Evolutionary conservation across 2,329 filamentous ascomycete species (phyloP), one percentile per base, ranked within the genome.

Genomic region (Teratosphaeria pseudoeucalypti): DNA sequence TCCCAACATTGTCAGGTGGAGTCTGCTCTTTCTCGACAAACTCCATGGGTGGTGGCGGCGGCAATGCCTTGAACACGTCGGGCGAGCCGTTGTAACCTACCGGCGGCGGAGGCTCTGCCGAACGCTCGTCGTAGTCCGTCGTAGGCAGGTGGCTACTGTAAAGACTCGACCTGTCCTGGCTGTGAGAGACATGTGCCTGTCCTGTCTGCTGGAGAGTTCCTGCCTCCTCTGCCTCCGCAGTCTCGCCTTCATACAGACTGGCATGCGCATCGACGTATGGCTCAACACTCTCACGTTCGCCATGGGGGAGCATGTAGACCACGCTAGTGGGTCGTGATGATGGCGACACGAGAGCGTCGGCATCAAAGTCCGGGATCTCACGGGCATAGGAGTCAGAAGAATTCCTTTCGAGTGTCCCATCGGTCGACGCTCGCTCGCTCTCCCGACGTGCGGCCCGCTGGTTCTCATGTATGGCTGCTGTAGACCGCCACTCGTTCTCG

Each of bases 401-500:
- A 11, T 6, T 53, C 9, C 56, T 49, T 19, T 49, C 43, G 9
- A 49, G 43, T 6, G 43, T 1, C 11, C n/a, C 16, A 19, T n/a
- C 43, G 16, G 43, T 19, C 53, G 34, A 34, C 12, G 4, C 27
- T 54, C 23, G 14, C 53, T 54, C n/a, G 14, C 53, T 54, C 19
- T 54, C 19, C 27, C 23, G 12, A 32, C 53, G 53, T 49, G 43
- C n/a, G n/a, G 43, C 43, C 19, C n/a, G 43, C 19, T 19, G 6
- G 11, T n/a, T 19, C 43, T 19, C 43, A 49, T 49, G 16, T 6
- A 6, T 49, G 34, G 34, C 7, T 23, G 11, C 19, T 34, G 5
- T 43, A n/a, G 47, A 34, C 3, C 60, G 62, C 66, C 69, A 70
- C 43, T 92, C 84, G 26, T 84, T 81, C 65, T 89, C 84, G 56